Evolutionary conservation across 306 rosid species (phyloP), one percentile per base, ranked within the genome.

Genomic region (Pyrus pyrifolia): DNA sequence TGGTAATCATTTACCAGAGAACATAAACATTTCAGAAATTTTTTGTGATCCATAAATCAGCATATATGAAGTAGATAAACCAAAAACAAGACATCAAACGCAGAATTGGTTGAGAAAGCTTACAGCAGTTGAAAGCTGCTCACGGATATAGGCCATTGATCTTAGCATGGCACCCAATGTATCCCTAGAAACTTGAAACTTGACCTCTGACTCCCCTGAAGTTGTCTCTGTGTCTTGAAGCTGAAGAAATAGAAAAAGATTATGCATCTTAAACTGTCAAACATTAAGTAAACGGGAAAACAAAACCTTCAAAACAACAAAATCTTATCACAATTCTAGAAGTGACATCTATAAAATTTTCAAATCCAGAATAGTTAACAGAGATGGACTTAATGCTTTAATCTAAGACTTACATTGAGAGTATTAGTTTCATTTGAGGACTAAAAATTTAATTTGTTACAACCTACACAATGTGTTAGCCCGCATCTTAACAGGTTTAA

Each of bases 81-180:
- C 62, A 45, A 22, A 42, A 61, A 42, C 22, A 63, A 42, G 63
- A 61, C 14, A 53, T 60, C 71, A 30, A 31, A 72, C 21, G n/a
- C 66, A 11, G 40, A 70, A 19, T 10, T 69, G 35, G 73, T 70
- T 22, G 59, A 78, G 67, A 75, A 83, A 64, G 72, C 96, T 91
- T 89, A 94, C 95, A 72, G 84, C 70, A 78, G 72, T 75, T 71
- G 96, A 89, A 79, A 94, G 96, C 87, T 94, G 98, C 90, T 95
- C 96, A 0, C 97, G 97, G 68, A 90, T 95, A 80, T 95, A 95
- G 66, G 97, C 88, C 97, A 95, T 95, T 79, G 97, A 95, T 83
- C 97, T 90, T 40, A 92, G 87, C 91, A 95, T 91, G 68, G 98
- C 98, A 58, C 91, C 93, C 79, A 95, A 84, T 62, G 98, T 93